phyloP scores from a whole-genome alignment of 2,329 filamentous ascomycete genomes.

The Aspergillus jensenii region DNA sequence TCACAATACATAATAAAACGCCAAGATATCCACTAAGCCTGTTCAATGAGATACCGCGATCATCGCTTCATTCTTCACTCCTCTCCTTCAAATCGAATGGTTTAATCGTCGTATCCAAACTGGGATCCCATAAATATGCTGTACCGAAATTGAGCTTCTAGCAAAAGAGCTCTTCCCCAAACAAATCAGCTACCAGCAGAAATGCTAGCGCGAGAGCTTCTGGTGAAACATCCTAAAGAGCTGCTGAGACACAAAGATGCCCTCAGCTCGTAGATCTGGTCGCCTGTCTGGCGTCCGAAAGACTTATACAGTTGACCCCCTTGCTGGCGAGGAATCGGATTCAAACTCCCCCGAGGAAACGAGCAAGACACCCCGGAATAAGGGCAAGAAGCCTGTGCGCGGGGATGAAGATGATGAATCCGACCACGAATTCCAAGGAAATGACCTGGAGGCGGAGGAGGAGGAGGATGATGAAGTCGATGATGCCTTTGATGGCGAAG shows the following conservation, averaged over 20 bases:
- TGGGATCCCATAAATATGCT: not conserved
- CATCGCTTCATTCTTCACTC: not conserved
- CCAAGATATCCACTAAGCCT: constrained; percentile 3
- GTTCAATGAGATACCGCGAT: not conserved
- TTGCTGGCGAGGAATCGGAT: constrained; percentile 26
- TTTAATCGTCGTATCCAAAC: not conserved
- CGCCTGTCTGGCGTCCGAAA: constrained; percentile 32
- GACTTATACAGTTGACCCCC: constrained; percentile 37
- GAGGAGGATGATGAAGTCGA: constrained; percentile 19
- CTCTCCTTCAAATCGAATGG: not conserved
- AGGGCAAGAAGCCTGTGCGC: constrained; percentile 13
- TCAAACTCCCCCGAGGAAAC: not conserved
- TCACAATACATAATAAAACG: constrained; percentile 1
- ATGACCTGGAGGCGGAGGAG: constrained; percentile 7
- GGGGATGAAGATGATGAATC: constrained; percentile 25
- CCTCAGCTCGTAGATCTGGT: constrained; percentile 33
- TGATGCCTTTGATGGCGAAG: constrained; percentile 17
- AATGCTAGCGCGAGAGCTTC: not conserved
- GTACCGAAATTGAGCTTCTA: not conserved
- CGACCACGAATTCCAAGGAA: constrained; percentile 36
- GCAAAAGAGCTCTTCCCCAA: not conserved
- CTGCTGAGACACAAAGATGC: constrained; percentile 19
- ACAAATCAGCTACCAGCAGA: not conserved
- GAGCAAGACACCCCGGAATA: constrained; percentile 13
- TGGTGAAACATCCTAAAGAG: not conserved